Evolutionary conservation across 78 protist species (phyloP), one percentile per base, ranked within the genome.

Genomic region (Speleostelium caveatum): DNA sequence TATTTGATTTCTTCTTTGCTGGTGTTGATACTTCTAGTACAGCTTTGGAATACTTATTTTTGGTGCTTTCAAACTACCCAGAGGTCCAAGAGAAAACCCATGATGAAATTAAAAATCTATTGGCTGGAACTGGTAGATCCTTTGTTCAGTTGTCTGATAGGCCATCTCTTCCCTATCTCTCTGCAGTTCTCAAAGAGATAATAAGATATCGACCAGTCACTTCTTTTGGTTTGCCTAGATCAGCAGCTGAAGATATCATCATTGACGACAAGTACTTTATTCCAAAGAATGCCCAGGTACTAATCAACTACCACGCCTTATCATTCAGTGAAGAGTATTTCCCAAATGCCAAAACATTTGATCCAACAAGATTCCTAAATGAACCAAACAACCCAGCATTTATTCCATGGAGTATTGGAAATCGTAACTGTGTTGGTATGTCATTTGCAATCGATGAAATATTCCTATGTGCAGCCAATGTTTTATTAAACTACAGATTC

Each of bases 181-280:
- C 8, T 53, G 87, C 87, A 32, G 33, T 78, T 10, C 63, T 78
- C 36, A 78, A 78, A 65, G 87, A 78, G 38, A 24, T 60, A 2
- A 0, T 63, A 4, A 45, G 87, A 53, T 35, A n/a, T 58, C 59
- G 32, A 53, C 68, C 55, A 17, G 24, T 66, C 2, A 32, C 60
- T 26, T 68, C 87, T 38, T 39, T 66, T 38, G 68, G 68, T 32
- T 14, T 75, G 16, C 58, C 58, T n/a, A 5, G 60, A 24, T 17
- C 41, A 16, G 12, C 33, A 7, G 8, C 7, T 28, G 30, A 61
- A 7, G 86, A 75, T 41, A 28, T 60, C 4, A 24, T 5, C 0
- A 75, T 75, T 14, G 36, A 35, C 17, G 86, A 30, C 30, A 39
- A 24, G 38, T 42, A 60, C 30, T 32, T 62, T 32, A 60, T 78